Evolutionary conservation across 129 eudicot species (phyloP), one percentile per base, ranked within the genome.

Genomic region (Artemisia annua): DNA sequence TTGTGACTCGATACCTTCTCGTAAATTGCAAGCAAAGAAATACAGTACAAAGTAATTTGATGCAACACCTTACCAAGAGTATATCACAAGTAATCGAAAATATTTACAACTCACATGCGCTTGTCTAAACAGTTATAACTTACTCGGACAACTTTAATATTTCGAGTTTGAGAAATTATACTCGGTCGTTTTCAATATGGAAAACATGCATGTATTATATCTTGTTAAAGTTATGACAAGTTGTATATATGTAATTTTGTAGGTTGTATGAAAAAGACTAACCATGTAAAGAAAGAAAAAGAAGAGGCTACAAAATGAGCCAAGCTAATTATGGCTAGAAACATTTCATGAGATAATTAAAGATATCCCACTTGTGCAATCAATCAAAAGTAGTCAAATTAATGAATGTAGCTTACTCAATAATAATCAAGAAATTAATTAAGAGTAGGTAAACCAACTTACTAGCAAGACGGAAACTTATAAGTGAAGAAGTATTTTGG

Each of bases 371-470:
- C 78, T 78, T 71, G 82, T 71, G 68, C 62, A 71, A 71, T 78
- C 78, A 55, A 72, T 71, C 44, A 69, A 55, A 18, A 14, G 19
- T 71, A 71, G 60, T 32, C 18, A 62, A 39, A 39, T 39, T 39
- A 63, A 55, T 70, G 52, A 54, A 62, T 65, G 67, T 55, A 28
- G 52, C 32, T 28, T 73, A 74, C 65, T 56, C 73, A 71, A 78
- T 78, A n/a, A n/a, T n/a, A 70, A 70, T 70, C 48, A 61, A 78
- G 53, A 65, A 54, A 62, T 16, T n/a, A n/a, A n/a, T n/a, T 18
- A 48, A 59, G 77, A 78, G 72, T 78, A 65, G 82, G 78, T 78
- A 71, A 78, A 65, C 82, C 73, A 71, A 78, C 78, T 72, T 63
- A n/a, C n/a, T n/a, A n/a, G n/a, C n/a, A 52, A 53, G 56, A 52